phyloP scores from a whole-genome alignment of 495 filamentous ascomycete species.

The Hyphodiscus hymeniophilus region DNA sequence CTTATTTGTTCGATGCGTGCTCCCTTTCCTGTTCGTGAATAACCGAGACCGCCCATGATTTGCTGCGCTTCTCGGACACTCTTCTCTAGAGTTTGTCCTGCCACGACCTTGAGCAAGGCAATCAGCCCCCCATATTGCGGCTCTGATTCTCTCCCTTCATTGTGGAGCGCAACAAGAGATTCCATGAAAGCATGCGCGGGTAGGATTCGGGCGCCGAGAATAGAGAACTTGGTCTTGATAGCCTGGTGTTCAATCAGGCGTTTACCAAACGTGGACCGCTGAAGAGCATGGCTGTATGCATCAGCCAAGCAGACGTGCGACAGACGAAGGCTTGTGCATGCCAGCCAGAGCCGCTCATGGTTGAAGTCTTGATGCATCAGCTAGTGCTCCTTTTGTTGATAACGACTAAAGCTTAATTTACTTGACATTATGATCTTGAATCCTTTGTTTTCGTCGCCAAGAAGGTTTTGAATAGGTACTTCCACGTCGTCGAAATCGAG shows the following conservation, averaged over 20 bases:
- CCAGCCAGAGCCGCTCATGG: constrained; percentile 37
- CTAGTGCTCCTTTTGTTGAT: neutral
- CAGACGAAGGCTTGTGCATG: constrained; percentile 35
- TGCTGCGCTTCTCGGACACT: constrained; percentile 53
- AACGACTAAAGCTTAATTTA: constrained; percentile 20
- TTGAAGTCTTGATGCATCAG: constrained; percentile 30
- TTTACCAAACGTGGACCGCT: constrained; percentile 39
- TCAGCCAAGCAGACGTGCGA: constrained; percentile 39
- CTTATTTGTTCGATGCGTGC: constrained; percentile 48
- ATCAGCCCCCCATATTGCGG: neutral
- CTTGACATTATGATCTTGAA: constrained; percentile 67
- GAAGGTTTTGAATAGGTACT: constrained; percentile 59
- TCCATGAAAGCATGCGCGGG: constrained; percentile 31
- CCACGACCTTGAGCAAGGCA: constrained; percentile 46
- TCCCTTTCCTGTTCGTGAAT: constrained; percentile 43
- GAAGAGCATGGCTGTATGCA: constrained; percentile 36
- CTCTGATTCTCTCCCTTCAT: neutral
- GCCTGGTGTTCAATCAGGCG: constrained; percentile 35
- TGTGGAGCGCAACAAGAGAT: neutral
- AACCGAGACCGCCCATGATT: constrained; percentile 50
- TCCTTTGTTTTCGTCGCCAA: constrained; percentile 67
- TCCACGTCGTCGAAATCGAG: constrained; percentile 67
- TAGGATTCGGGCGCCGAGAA: constrained; percentile 36
- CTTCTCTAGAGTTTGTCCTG: constrained; percentile 45
- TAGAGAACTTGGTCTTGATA: constrained; percentile 39